A percentile compares a stretch with the other conserved stretches of the same genome.
Conservation (phyloP, 78 protist genomes). For the Speleostelium caveatum region DNA sequence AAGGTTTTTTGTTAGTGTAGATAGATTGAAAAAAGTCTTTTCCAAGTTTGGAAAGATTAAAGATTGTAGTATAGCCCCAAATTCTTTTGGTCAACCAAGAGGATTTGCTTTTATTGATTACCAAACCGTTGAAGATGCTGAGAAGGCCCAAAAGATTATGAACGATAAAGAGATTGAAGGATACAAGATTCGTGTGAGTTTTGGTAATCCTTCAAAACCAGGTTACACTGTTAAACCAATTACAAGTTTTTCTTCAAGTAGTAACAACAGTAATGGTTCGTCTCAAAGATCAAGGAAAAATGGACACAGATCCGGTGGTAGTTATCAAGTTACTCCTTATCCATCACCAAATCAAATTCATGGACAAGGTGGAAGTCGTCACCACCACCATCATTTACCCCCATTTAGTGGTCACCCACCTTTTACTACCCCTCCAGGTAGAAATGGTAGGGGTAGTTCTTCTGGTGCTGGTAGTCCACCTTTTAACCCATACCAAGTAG, state of each 20-base stretch:
- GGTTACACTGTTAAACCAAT: slow-evolving; percentile 14
- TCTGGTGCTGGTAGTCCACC: background rate
- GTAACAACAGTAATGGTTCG: slow-evolving; percentile 5
- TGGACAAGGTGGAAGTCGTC: slow-evolving; percentile 9
- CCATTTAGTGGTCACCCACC: background rate
- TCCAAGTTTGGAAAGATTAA: slow-evolving; percentile 66
- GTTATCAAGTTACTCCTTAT: background rate
- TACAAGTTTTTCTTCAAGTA: background rate
- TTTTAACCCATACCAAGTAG: background rate
- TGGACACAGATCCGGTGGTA: background rate
- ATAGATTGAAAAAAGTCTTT: slow-evolving; percentile 29
- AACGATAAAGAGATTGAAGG: slow-evolving; percentile 58
- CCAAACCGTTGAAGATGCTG: slow-evolving; percentile 50
- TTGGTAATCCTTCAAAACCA: slow-evolving; percentile 67
- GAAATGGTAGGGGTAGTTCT: background rate
- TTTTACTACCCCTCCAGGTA: background rate
- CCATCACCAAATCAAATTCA: too few species aligned
- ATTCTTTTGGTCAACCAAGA: slow-evolving; percentile 46
- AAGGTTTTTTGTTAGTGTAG: slow-evolving; percentile 15
- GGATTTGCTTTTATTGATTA: slow-evolving; percentile 69
- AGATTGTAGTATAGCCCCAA: slow-evolving; percentile 53
- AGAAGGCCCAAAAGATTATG: slow-evolving; percentile 66
- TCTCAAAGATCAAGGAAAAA: background rate
- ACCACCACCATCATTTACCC: background rate
- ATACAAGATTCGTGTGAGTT: slow-evolving; percentile 60